Evolutionary conservation across 2,329 filamentous ascomycete species (phyloP).

Genomic region (Hymenoscyphus albidus): DNA sequence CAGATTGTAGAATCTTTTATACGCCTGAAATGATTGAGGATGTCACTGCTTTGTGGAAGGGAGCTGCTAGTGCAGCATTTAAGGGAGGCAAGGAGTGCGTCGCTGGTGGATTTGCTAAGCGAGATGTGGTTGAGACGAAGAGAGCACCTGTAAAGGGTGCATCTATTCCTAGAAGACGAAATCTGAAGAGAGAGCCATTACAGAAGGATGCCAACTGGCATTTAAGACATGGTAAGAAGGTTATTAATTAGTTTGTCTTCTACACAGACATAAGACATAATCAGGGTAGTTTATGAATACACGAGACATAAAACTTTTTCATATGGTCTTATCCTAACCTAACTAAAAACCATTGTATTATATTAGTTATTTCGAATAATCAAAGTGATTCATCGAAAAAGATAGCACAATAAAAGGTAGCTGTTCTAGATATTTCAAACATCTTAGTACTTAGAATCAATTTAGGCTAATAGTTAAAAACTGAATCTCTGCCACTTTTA

Average conservation of each 20-base stretch:
- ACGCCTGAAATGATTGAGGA: constrained; percentile 50
- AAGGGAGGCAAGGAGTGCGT: constrained; percentile 37
- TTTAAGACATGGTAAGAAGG: constrained; percentile 12
- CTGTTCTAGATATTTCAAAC: too few relatives aligned
- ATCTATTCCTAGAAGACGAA: background rate
- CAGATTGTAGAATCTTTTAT: constrained; percentile 59
- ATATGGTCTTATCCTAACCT: too few relatives aligned
- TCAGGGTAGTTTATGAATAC: too few relatives aligned
- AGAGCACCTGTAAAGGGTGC: background rate
- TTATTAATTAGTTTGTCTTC: background rate
- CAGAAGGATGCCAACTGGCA: constrained; percentile 6
- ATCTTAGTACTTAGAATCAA: too few relatives aligned
- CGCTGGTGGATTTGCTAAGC: constrained; percentile 25
- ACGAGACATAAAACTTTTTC: too few relatives aligned
- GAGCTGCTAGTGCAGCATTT: constrained; percentile 40
- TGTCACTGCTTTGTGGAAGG: constrained; percentile 50
- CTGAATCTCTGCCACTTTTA: too few relatives aligned
- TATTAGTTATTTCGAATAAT: too few relatives aligned
- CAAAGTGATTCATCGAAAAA: too few relatives aligned
- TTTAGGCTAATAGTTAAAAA: too few relatives aligned
- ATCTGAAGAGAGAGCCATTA: background rate
- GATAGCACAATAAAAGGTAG: too few relatives aligned
- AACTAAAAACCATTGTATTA: too few relatives aligned
- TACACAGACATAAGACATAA: too few relatives aligned
- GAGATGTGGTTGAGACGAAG: background rate